phyloP scores from a whole-genome alignment of 306 rosid genomes.

The Corylus heterophylla region DNA sequence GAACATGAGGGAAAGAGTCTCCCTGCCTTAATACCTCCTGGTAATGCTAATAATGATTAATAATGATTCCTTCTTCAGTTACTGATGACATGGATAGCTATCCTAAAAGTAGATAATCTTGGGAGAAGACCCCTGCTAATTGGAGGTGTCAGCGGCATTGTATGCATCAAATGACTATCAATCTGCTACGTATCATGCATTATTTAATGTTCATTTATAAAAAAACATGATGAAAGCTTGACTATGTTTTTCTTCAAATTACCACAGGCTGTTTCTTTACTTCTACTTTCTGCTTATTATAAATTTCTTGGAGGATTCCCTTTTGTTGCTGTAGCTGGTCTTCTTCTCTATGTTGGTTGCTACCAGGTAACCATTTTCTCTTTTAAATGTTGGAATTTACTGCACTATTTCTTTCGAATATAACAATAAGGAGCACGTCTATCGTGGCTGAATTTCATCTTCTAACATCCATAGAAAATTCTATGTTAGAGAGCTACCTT shows the following conservation, averaged over 20 bases:
- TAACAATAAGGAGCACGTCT: not conserved
- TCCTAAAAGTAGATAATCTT: constrained; percentile 88
- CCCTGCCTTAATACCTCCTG: not conserved
- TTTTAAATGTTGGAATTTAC: constrained; percentile 18
- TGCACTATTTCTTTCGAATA: constrained; percentile 5
- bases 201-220: not conserved
- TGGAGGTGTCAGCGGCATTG: constrained; percentile 91
- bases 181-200: not conserved
- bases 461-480: not conserved
- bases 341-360: constrained; percentile 95
- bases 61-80: constrained; percentile 66
- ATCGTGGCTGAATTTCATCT: not conserved
- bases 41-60: constrained; percentile 18
- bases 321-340: constrained; percentile 77
- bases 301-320: constrained; percentile 88
- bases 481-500: too few relatives aligned
- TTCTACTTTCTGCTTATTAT: constrained; percentile 84
- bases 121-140: constrained; percentile 93
- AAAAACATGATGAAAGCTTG: constrained; percentile 22
- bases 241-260: constrained; percentile 29
- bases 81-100: constrained; percentile 84
- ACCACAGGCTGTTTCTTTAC: constrained; percentile 65
- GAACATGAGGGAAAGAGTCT: constrained; percentile 5
- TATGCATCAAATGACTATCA: constrained; percentile 41
- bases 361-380: constrained; percentile 68